Evolutionary conservation across 352 stramenopile genomes (phyloP).

Genomic region (Thraustotheca clavata): DNA sequence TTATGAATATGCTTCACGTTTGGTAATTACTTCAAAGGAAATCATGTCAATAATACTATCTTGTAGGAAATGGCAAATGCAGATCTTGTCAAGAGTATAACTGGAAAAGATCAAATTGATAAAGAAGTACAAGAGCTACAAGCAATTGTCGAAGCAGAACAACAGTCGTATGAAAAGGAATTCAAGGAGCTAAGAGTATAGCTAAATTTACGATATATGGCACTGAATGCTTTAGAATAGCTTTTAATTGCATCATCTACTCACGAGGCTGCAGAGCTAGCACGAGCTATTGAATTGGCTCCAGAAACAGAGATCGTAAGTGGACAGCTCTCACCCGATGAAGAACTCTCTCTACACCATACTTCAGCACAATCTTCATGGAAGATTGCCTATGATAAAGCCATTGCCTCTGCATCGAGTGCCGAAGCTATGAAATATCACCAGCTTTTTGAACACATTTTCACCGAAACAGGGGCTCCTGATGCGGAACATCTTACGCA

Average conservation of each 20-base stretch:
- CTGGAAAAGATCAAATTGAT: constrained; percentile 39
- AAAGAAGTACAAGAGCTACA: constrained; percentile 45
- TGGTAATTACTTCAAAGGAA: not conserved
- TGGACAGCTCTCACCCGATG: constrained; percentile 8
- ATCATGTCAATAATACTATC: not conserved
- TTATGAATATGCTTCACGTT: constrained; percentile 36
- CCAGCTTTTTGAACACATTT: constrained; percentile 50
- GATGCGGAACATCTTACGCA: constrained; percentile 41
- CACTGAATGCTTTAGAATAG: not conserved
- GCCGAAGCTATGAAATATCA: constrained; percentile 49
- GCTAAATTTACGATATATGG: no score
- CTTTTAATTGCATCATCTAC: constrained; percentile 9
- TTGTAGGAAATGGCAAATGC: constrained; percentile 32
- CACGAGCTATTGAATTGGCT: constrained; percentile 16
- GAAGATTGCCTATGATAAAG: constrained; percentile 67
- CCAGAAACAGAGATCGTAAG: constrained; percentile 38
- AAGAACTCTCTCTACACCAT: constrained; percentile 37
- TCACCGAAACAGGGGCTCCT: constrained; percentile 39
- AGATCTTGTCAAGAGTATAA: constrained; percentile 36
- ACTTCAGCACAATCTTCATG: constrained; percentile 52
- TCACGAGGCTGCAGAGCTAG: constrained; percentile 10
- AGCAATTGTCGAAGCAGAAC: constrained; percentile 37
- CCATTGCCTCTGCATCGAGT: constrained; percentile 38
- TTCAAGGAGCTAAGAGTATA: constrained; percentile 38
- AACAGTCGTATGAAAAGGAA: constrained; percentile 49